Base-by-base conservation (phyloP, 805 yeast genomes). In the Zygoascus biomembranicola region DNA sequence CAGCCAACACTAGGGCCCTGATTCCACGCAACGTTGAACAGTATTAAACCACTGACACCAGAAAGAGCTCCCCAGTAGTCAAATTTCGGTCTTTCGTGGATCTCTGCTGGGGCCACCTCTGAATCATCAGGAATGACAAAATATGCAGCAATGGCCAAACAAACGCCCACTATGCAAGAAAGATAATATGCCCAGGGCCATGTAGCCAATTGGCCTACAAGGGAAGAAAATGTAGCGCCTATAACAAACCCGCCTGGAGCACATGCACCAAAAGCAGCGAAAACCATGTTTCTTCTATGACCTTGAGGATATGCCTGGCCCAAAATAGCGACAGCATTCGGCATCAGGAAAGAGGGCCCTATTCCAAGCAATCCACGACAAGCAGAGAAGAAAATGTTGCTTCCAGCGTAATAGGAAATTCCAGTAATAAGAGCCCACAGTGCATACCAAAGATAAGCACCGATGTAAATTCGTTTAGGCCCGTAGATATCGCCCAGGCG, bases 1-100 rank as follows among this genome's bases (percentile, higher is more conserved):
- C 92, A 86, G 19, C 90, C 88, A 2, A 71, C 83, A 5, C 77
- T 74, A 0, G 92, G 87, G 2, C 85, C 92, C 64, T 87, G 90
- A 60, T 83, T 85, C 81, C 88, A 80, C 1, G 80, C 79, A 63
- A 85, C 81, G 59, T 82, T 85, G 64, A 87, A 72, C 35, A 86
- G 63, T 2, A 84, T 73, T 48, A 87, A 66, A 0, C 87, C 88
- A 5, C 69, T 54, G 4, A 85, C 77, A 2, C 87, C 90, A 13
- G 79, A 55, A 0, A 69, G 16, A 0, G 84, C 71, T n/a, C 89
- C 89, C 6, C 67, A 53, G 69, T 75, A 73, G 61, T 80, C 84
- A 68, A 79, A 75, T 8, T 31, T 48, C 20, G 55, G 51, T 13
- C n/a, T 43, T n/a, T 51, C 44, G 19, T 49, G 43, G 2, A 6